phyloP scores from a whole-genome alignment of 768 basidiomycete genomes.

The Termitomyces eurrhizus region DNA sequence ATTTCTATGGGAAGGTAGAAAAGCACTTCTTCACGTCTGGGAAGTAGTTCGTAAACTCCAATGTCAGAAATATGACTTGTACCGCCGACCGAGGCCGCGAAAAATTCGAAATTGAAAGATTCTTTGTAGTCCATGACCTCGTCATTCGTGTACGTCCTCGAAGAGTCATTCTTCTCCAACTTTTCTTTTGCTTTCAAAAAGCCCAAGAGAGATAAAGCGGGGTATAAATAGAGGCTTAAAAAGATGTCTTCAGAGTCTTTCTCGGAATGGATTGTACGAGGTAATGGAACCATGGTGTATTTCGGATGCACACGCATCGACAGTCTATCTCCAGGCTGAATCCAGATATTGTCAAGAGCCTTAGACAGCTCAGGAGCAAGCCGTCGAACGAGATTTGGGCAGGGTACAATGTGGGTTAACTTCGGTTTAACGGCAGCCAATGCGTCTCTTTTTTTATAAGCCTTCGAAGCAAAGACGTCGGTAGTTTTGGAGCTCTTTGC shows the following conservation, averaged over 20 bases:
- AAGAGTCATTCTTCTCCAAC: neutral
- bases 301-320: neutral
- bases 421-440: neutral
- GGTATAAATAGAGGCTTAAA: neutral
- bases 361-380: neutral
- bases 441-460: neutral
- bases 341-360: neutral
- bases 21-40: accelerated
- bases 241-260: neutral
- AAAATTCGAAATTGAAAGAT: neutral
- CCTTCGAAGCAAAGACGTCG: neutral
- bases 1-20: neutral
- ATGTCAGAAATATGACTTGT: neutral
- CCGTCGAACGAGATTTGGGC: neutral
- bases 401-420: neutral
- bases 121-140: neutral
- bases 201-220: neutral
- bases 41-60: neutral
- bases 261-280: neutral
- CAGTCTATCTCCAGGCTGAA: neutral
- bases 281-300: neutral
- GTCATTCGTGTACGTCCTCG: neutral
- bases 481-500: neutral
- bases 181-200: neutral
- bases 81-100: neutral